Evolutionary conservation across 2,329 filamentous ascomycete species (phyloP), one percentile per base, ranked within the genome.

Genomic region (Neopestalotiopsis sp.): DNA sequence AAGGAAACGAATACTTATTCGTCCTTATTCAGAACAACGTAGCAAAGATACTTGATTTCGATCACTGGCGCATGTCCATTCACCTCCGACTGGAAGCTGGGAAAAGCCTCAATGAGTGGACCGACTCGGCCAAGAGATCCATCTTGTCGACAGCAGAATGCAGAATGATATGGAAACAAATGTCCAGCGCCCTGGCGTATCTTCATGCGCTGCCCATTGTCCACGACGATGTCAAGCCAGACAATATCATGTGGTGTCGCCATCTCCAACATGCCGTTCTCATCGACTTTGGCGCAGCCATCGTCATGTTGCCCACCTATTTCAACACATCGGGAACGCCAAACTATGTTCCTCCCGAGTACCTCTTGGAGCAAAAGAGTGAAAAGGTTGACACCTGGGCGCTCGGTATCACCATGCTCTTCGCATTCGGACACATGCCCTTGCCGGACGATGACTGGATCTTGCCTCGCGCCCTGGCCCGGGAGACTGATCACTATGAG

Each of bases 191-290:
- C 13, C 30, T 66, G 14, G 28, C 63, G 4, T 57, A 66, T 28
- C 49, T 66, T 14, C 63, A 66, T 58, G 20, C 42, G 10, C 9
- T n/a, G 34, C 34, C 45, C 49, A 66, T 66, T 17, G 57, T 66
- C 45, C 63, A 66, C 20, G 63, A 66, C 24, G 63, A 66, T 38
- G 63, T 66, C 13, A 66, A 66, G 63, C 63, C 63, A 38, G 63
- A 66, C 49, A 66, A 66, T 34, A 66, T 66, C 45, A 66, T 66
- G 63, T 66, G 63, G 63, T 66, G 42, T 12, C 14, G 63, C 49
- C 24, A 56, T 2, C 12, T 34, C 14, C 42, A 66, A 40, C 10
- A 28, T 24, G 14, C 20, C 32, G 63, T 66, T 10, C 45, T 66
- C 7, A 66, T 66, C 14, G 63, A 66, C 28, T 57, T 66, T 17